Conservation (phyloP, 2,329 filamentous ascomycete species). For the Exutisphaerella laricina region DNA sequence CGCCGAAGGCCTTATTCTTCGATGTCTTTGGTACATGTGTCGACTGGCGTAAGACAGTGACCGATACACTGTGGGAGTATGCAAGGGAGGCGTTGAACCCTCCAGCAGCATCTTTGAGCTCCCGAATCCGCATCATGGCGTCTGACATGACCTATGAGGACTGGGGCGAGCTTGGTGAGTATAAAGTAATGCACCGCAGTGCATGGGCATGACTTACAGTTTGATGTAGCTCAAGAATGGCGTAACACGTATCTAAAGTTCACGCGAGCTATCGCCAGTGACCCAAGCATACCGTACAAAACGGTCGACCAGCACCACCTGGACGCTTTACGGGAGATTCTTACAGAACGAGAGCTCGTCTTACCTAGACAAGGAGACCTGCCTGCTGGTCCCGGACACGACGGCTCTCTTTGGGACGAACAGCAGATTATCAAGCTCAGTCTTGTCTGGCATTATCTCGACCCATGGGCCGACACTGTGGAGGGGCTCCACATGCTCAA, state of each 20-base stretch:
- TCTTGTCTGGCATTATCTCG: conserved; percentile 65
- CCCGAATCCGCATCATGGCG: conserved; percentile 45
- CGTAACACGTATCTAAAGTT: conserved; percentile 49
- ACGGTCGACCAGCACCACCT: conserved; percentile 68
- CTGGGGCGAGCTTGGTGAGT: conserved; percentile 41
- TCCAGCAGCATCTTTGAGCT: conserved; percentile 41
- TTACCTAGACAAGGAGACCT: conserved; percentile 2
- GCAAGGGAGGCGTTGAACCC: conserved; percentile 47
- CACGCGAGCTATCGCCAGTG: conserved; percentile 48
- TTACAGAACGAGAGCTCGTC: conserved; percentile 44
- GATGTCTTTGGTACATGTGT: conserved; percentile 78
- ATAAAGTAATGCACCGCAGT: no score
- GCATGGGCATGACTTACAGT: no score
- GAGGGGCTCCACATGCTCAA: conserved; percentile 50
- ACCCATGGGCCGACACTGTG: conserved; percentile 62
- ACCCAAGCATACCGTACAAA: conserved; percentile 49
- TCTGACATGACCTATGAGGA: conserved; percentile 48
- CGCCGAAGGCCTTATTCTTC: conserved; percentile 58
- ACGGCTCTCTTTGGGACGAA: conserved; percentile 50
- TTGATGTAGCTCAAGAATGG: conserved; percentile 54
- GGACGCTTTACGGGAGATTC: conserved; percentile 55
- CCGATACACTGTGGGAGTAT: conserved; percentile 50
- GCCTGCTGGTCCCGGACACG: conserved; percentile 7
- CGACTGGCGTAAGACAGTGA: conserved; percentile 67
- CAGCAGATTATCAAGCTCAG: conserved; percentile 41